phyloP scores from a whole-genome alignment of 1,284 basidiomycete genomes.

The Leucoagaricus sp. region DNA sequence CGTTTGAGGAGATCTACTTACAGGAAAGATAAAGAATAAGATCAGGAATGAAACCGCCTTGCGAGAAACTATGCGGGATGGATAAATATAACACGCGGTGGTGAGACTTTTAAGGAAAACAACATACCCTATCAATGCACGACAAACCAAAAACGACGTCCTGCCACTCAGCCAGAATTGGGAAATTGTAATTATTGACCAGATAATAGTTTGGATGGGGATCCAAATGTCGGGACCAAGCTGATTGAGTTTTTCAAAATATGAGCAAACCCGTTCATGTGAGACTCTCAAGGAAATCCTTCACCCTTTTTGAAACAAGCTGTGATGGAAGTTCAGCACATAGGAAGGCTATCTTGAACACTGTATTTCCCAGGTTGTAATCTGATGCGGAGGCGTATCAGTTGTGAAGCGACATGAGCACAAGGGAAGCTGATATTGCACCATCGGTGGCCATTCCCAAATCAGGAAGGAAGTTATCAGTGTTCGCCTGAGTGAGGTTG shows the following conservation, averaged over 20 bases:
- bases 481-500: constrained; percentile 67
- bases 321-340: constrained; percentile 72
- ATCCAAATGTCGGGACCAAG: constrained; percentile 73
- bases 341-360: constrained; percentile 61
- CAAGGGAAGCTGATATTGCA: too few relatives aligned
- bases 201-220: constrained; percentile 48
- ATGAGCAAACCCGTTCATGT: too few relatives aligned
- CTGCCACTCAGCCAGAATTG: constrained; percentile 68
- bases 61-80: constrained; percentile 42
- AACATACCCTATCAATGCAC: constrained; percentile 43
- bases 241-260: too few relatives aligned
- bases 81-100: constrained; percentile 21
- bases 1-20: constrained; percentile 31
- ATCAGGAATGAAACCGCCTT: constrained; percentile 67
- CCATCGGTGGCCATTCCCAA: constrained; percentile 59
- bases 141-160: constrained; percentile 49
- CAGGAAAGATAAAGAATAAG: constrained; percentile 68
- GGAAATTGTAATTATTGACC: constrained; percentile 39
- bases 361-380: constrained; percentile 65
- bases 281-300: too few relatives aligned
- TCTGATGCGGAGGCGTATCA: too few relatives aligned
- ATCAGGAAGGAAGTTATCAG: constrained; percentile 66
- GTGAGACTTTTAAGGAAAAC: constrained; percentile 10
- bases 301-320: constrained; percentile 65
- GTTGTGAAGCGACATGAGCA: too few relatives aligned